A percentile compares a stretch with the other conserved stretches of the same genome.
phyloP scores from a whole-genome alignment of 108 stramenopile species.

The Schizochytrium sp. region DNA sequence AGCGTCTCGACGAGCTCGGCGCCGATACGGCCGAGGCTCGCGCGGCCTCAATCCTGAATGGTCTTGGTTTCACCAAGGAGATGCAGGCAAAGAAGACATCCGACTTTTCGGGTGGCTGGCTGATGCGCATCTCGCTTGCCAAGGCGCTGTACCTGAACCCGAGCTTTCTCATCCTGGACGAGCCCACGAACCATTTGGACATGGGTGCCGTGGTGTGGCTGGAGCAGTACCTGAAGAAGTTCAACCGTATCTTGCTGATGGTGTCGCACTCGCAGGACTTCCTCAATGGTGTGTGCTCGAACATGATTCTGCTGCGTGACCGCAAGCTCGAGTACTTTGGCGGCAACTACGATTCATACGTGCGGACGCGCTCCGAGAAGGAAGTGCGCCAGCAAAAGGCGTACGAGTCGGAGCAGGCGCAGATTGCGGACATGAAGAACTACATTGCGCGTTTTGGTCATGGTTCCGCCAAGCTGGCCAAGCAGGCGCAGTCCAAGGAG shows the following conservation, averaged over 20 bases:
- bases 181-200: constrained; percentile 73
- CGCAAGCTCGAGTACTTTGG: constrained; percentile 82
- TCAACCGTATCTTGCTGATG: constrained; percentile 84
- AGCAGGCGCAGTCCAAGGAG: constrained; percentile 87
- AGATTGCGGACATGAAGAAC: constrained; percentile 68
- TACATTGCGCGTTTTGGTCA: constrained; percentile 83
- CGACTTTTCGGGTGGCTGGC: constrained; percentile 96
- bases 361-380: constrained; percentile 77
- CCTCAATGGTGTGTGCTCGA: constrained; percentile 91
- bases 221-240: constrained; percentile 84
- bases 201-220: constrained; percentile 99
- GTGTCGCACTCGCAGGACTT: constrained; percentile 97
- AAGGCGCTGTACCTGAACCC: constrained; percentile 91
- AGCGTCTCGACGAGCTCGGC: constrained; percentile 88
- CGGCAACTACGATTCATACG: constrained; percentile 94
- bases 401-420: constrained; percentile 91
- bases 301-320: constrained; percentile 84
- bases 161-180: constrained; percentile 78
- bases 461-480: constrained; percentile 91
- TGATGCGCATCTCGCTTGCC: constrained; percentile 92
- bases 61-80: constrained; percentile 82
- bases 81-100: constrained; percentile 84
- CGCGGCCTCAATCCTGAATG: constrained; percentile 85
- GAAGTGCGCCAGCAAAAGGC: constrained; percentile 88
- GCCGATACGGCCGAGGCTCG: constrained; percentile 90